Evolutionary conservation across 202 grass and related monocot species (phyloP).

Genomic region (Tripidium arundinaceum): DNA sequence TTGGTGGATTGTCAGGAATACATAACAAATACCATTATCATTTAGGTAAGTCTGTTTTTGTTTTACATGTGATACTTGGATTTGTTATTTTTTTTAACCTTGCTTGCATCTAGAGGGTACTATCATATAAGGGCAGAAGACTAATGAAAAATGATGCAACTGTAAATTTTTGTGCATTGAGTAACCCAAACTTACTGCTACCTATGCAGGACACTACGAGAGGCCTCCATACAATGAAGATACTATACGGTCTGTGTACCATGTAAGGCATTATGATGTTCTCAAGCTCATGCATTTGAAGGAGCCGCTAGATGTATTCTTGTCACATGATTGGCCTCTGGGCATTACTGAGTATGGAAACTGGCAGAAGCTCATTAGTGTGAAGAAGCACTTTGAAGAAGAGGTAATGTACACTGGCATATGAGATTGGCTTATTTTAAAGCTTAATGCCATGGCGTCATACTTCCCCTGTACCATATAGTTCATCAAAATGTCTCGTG

Average conservation of each 20-base stretch:
- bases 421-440: slow-evolving; percentile 9
- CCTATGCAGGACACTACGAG: slow-evolving; percentile 69
- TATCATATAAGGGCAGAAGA: background rate
- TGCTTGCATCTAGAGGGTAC: slow-evolving; percentile 20
- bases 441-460: background rate
- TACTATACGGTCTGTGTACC: slow-evolving; percentile 71
- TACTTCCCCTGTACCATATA: background rate
- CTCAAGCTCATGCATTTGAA: slow-evolving; percentile 78
- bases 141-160: background rate
- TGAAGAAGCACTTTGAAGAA: slow-evolving; percentile 48
- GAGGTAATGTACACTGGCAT: slow-evolving; percentile 50
- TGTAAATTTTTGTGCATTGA: slow-evolving; percentile 13
- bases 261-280: slow-evolving; percentile 86
- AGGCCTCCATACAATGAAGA: slow-evolving; percentile 62
- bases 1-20: slow-evolving; percentile 90
- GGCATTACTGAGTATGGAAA: slow-evolving; percentile 94
- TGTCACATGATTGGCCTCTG: slow-evolving; percentile 96
- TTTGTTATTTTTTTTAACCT: slow-evolving; percentile 2
- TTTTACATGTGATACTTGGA: background rate
- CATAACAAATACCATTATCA: slow-evolving; percentile 58
- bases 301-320: slow-evolving; percentile 87
- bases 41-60: slow-evolving; percentile 47
- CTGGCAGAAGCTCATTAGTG: slow-evolving; percentile 54
- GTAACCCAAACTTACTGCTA: slow-evolving; percentile 27
- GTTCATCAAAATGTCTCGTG: background rate